Evolutionary conservation across 768 basidiomycete genomes (phyloP), one percentile per base, ranked within the genome.

Genomic region (Termitomyces sp.): DNA sequence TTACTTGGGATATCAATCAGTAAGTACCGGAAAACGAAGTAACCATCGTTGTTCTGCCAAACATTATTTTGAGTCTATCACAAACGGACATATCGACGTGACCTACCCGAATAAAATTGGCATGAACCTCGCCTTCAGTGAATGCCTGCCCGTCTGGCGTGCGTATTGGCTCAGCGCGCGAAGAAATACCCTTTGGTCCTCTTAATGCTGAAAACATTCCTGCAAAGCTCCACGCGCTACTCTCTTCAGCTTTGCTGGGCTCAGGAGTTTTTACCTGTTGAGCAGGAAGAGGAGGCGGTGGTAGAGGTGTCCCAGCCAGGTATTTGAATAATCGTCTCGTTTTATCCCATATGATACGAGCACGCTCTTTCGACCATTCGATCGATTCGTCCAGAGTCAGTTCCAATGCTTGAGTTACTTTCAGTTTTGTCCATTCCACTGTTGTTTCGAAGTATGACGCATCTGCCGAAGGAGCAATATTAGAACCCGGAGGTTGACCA

Each of bases 61-160:
- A 37, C 58, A 32, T 57, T 19, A 42, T 34, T 30, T 32, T 19
- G 14, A 54, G 23, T 55, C 19, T 27, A 17, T 19, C 19, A 44
- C 25, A 45, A 39, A 44, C 45, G 57, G 54, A n/a, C 23, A 6
- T 32, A 56, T 54, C 45, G 16, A 43, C 1, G 12, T 19, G 16
- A 73, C 82, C 56, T 69, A 90, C 90, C 76, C 81, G 81, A 57
- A 91, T 75, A 41, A 91, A 77, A 70, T 88, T 85, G 9, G 83
- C 91, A 68, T 92, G 91, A 9, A 89, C 88, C 63, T 92, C 89
- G 8, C 91, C 90, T 59, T 91, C 89, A 17, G 78, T 84, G 71
- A 79, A 89, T 17, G 72, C 64, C 56, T 72, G 74, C 12, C 77
- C 79, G 21, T 73, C 71, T 21, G 65, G 57, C 28, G 73, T 72